Percentiles rank a stretch among this genome's conserved stretches.
These are phyloP conservation scores for Arxiozyma bovina DNA, from an alignment of 1,139 yeast species.

Conservation along the genomic window DNA sequence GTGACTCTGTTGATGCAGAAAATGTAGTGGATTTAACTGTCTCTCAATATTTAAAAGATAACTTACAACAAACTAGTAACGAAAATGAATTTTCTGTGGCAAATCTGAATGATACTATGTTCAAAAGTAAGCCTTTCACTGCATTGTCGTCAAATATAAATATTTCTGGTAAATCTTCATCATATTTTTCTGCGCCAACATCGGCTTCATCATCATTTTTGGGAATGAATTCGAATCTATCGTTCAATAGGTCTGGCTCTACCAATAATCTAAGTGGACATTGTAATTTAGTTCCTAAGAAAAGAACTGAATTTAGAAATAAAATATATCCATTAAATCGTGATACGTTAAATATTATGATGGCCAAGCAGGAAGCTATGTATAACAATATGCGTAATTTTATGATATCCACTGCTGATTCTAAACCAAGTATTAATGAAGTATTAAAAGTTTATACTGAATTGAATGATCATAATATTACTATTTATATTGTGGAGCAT, in stretches of 20 bases:
- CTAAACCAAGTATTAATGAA: slow-evolving; percentile 20
- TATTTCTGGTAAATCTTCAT: background rate
- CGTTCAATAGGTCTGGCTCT: background rate
- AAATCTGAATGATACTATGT: background rate
- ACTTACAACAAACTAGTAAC: background rate
- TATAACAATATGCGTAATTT: slow-evolving; percentile 11
- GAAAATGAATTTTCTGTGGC: background rate
- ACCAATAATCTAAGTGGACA: background rate
- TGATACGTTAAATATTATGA: slow-evolving; percentile 21
- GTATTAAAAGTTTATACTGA: slow-evolving; percentile 27
- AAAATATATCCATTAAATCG: slow-evolving; percentile 21
- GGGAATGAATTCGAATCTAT: background rate
- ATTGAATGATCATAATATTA: slow-evolving; percentile 23
- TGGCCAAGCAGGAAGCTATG: slow-evolving; percentile 15
- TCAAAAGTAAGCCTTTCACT: background rate
- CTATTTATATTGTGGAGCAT: slow-evolving; percentile 24
- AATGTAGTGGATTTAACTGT: background rate
- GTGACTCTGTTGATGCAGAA: background rate
- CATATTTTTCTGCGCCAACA: background rate
- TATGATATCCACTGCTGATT: slow-evolving; percentile 7
- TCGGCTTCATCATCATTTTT: background rate
- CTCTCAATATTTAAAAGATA: background rate
- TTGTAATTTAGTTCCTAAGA: background rate
- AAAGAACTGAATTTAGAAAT: slow-evolving; percentile 8
- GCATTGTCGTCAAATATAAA: background rate